A percentile compares a stretch with the other conserved stretches of the same genome.
Conservation (phyloP, 2,329 filamentous ascomycete genomes). For the Cladosporium sp. region DNA sequence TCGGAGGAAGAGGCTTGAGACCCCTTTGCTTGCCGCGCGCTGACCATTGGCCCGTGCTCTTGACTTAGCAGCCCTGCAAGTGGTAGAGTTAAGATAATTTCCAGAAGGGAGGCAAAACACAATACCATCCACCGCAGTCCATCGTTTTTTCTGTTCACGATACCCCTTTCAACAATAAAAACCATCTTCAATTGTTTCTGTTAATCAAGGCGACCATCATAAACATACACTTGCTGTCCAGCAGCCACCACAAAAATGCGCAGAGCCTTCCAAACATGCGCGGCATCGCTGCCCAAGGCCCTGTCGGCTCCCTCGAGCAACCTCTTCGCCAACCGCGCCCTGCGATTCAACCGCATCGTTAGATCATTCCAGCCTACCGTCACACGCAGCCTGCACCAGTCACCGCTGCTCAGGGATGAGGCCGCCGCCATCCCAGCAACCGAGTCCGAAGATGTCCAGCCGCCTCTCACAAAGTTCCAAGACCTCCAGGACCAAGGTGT, state of each 20-base stretch:
- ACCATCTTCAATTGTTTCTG: neutral
- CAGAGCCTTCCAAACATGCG: constrained; percentile 35
- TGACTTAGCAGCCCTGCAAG: neutral
- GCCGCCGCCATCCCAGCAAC: constrained; percentile 21
- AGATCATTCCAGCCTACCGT: constrained; percentile 16
- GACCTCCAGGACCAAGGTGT: constrained; percentile 46
- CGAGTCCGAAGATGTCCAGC: constrained; percentile 25
- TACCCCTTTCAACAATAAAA: constrained; percentile 9
- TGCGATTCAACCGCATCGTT: constrained; percentile 15
- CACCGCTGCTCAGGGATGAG: constrained; percentile 39
- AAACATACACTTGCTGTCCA: neutral
- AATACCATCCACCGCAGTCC: neutral
- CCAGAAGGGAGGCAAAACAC: constrained; percentile 10
- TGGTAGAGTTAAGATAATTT: neutral
- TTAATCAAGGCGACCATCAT: neutral
- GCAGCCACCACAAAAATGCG: constrained; percentile 27
- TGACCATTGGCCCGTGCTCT: neutral
- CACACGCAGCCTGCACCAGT: constrained; percentile 38
- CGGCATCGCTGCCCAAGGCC: constrained; percentile 29
- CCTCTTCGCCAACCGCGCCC: constrained; percentile 20
- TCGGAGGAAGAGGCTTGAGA: neutral
- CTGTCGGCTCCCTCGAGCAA: constrained; percentile 21
- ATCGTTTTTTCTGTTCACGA: constrained; percentile 6
- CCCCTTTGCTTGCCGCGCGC: neutral
- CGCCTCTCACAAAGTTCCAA: constrained; percentile 43